Evolutionary conservation across 2,329 filamentous ascomycete genomes (phyloP), one percentile per base, ranked within the genome.

Genomic region (Aspergillus sclerotialis): DNA sequence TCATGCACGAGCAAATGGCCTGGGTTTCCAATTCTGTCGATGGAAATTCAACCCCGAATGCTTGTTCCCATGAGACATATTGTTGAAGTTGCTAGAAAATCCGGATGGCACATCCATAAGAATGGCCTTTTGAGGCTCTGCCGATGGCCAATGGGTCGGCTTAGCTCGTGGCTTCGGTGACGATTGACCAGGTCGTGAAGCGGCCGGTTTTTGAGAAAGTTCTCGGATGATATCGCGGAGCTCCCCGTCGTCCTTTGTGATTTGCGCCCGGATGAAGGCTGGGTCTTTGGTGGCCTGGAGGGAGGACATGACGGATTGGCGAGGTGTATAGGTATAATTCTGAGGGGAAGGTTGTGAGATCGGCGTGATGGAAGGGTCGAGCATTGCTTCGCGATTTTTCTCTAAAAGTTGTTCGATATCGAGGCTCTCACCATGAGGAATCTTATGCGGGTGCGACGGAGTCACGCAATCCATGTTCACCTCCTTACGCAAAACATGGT

Each of bases 381-480:
- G 72, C 19, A 61, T 70, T 0, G 90, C 87, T 13, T 70, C 57
- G 0, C 72, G 48, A 4, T 85, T 84, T 57, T 85, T 92, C 1
- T 73, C 73, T 2, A 98, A 75, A 1, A 98, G 73, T n/a, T 80
- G 62, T 3, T 63, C 56, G 35, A 98, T 94, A 55, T 94, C 89
- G 7, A 98, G 61, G 40, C 79, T 88, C 63, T 96, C 89, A 23
- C 93, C 92, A 2, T 80, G 82, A 0, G 84, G 73, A 27, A 98
- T 96, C 18, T 81, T 72, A 0, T 74, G 72, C 0, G 75, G 74
- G 59, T 98, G 84, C 28, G 84, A 92, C 1, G 92, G 92, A 0
- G 92, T 98, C 28, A 96, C 65, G 57, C 92, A 98, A 53, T 94
- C 84, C 86, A 98, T 94, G 58, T 98, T 84, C 4, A 98, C 93